Conservation (phyloP, 352 stramenopile species). For the Plasmopara viticola region DNA sequence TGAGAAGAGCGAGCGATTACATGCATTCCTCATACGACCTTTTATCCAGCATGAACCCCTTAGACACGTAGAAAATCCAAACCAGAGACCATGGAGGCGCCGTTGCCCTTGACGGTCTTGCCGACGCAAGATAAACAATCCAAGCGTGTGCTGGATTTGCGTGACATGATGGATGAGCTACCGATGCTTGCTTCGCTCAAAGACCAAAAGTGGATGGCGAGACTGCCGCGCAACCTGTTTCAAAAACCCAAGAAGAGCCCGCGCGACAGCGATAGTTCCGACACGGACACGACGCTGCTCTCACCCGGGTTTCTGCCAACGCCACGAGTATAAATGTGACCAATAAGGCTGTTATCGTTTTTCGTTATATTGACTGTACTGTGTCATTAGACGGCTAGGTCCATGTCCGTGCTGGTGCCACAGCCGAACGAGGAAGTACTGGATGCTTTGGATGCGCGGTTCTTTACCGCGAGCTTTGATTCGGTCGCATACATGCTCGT, state of each 20-base stretch:
- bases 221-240: conserved; percentile 38
- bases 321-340: conserved; percentile 16
- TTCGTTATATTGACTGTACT: conserved; percentile 1
- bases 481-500: conserved; percentile 62
- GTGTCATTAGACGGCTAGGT: conserved; percentile 25
- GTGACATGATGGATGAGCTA: conserved; percentile 58
- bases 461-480: conserved; percentile 80
- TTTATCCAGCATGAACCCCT: conserved; percentile 8
- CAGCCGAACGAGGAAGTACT: conserved; percentile 62
- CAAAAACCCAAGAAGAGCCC: conserved; percentile 17
- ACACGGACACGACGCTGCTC: conserved; percentile 22
- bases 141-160: conserved; percentile 35
- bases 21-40: conserved; percentile 6
- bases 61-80: conserved; percentile 9
- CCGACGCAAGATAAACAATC: conserved; percentile 4
- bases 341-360: too few relatives aligned
- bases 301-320: conserved; percentile 33
- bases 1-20: neutral
- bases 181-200: conserved; percentile 48
- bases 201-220: conserved; percentile 62
- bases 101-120: conserved; percentile 14
- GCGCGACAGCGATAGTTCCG: conserved; percentile 12
- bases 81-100: conserved; percentile 17
- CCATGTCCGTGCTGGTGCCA: conserved; percentile 62
- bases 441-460: conserved; percentile 63